Evolutionary conservation across 768 basidiomycete genomes (phyloP).

Genomic region (Suillus americanus): DNA sequence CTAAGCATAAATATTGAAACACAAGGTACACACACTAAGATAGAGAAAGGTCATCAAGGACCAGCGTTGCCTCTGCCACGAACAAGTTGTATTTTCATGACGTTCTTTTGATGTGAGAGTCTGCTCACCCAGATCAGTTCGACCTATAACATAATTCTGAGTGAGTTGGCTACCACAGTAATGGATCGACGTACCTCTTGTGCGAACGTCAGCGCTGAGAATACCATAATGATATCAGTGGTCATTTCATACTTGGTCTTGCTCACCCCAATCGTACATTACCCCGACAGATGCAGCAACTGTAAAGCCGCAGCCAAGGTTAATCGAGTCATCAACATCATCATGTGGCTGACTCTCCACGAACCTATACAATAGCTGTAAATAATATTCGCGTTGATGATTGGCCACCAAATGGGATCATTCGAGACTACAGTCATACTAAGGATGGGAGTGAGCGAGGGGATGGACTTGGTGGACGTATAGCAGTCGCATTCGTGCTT

Average conservation of each 20-base stretch:
- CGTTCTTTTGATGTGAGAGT: background rate
- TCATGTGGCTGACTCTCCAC: background rate
- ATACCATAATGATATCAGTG: background rate
- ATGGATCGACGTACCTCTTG: background rate
- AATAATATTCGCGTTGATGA: background rate
- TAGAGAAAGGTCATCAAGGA: background rate
- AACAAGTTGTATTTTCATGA: background rate
- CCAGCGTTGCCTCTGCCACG: background rate
- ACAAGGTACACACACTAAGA: background rate
- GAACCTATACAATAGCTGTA: background rate
- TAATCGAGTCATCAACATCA: background rate
- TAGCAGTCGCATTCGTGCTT: background rate
- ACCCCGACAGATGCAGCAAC: background rate
- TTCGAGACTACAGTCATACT: background rate
- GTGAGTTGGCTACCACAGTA: background rate
- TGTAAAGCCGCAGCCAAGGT: background rate
- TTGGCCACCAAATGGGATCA: background rate
- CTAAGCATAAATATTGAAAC: background rate
- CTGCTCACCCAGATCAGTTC: background rate
- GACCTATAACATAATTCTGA: background rate
- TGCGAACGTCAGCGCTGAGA: background rate
- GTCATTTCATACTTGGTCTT: background rate
- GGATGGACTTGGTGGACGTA: background rate
- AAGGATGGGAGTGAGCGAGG: background rate
- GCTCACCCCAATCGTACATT: background rate